Base-by-base conservation (phyloP, 352 stramenopile species). In the Elongisporangium prolatum region DNA sequence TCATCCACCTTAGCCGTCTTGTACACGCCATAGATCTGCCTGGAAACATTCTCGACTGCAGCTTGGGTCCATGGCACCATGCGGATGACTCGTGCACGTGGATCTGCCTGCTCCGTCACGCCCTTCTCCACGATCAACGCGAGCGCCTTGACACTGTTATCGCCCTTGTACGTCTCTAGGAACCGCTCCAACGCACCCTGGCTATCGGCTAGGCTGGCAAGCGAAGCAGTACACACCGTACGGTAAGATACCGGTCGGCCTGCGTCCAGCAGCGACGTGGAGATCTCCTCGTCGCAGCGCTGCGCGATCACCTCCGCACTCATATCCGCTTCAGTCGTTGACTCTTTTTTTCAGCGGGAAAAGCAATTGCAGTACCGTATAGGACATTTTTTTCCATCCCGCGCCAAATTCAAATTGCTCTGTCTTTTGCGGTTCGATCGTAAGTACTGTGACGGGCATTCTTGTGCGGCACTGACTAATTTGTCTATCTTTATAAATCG, bases 1-100 rank as follows among this genome's bases (percentile, higher is more conserved):
- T 54, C 52, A 1, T 65, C 25, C 40, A 6, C 50, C 17, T 63
- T 57, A 24, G 48, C 50, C 54, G 69, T 69, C 52, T 66, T 66
- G 57, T 74, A 88, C 20, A 90, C 68, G 17, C 77, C 76, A 56
- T 90, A 90, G 11, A 88, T 71, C 52, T 83, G 67, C 18, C 68
- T 52, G 5, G 64, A 77, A 48, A 69, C 54, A 25, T 64, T 56
- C 0, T 67, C 56, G 2, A 37, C 20, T 8, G 58, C 47, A 10
- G 25, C 38, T n/a, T 44, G 34, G 5, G 52, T 25, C 34, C 20
- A 16, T 9, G 54, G 61, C 0, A 28, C 50, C 9, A 88, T 54
- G 16, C 68, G 74, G 50, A 90, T 63, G 7, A 80, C 64, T 21
- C 80, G 75, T 4, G 74, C 68, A 10, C 80, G 73, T 17, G 80